A percentile compares a stretch with the other conserved stretches of the same genome.
These are phyloP conservation scores for Sporothrix euskadiensis DNA, from an alignment of 2,329 filamentous ascomycete genomes.

Conservation along the genomic window DNA sequence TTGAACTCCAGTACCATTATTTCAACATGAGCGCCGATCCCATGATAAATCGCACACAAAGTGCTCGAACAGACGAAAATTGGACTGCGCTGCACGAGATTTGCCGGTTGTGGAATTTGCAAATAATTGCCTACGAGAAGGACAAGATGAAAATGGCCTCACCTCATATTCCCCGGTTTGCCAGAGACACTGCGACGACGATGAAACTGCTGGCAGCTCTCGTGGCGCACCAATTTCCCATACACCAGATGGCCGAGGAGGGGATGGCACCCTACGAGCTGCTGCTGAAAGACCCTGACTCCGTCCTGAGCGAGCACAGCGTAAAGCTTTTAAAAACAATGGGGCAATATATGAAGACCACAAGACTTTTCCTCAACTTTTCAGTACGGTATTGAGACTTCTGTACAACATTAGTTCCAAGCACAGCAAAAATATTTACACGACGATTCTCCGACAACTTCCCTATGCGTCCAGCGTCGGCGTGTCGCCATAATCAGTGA, in stretches of 20 bases:
- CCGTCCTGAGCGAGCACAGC: background rate
- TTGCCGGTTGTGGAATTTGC: slow-evolving; percentile 21
- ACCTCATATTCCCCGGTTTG: background rate
- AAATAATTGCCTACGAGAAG: background rate
- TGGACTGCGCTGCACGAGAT: slow-evolving; percentile 24
- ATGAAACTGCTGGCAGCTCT: background rate
- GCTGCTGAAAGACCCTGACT: background rate
- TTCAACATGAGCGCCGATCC: background rate
- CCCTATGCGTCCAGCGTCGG: slow-evolving; percentile 8
- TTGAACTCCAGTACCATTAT: background rate
- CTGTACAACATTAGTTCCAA: background rate
- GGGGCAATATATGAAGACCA: background rate
- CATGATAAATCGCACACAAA: background rate
- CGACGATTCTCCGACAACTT: background rate
- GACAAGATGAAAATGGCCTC: background rate
- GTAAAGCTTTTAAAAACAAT: background rate
- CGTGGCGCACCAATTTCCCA: background rate
- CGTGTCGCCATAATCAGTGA: slow-evolving; percentile 31
- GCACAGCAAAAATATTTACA: background rate
- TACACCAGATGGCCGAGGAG: background rate
- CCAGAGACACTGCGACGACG: background rate
- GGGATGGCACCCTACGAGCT: background rate
- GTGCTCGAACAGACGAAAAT: background rate
- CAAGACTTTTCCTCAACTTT: background rate
- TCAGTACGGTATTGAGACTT: background rate